phyloP scores from a whole-genome alignment of 2,329 filamentous ascomycete genomes.

The Zymoseptoria crescenta region DNA sequence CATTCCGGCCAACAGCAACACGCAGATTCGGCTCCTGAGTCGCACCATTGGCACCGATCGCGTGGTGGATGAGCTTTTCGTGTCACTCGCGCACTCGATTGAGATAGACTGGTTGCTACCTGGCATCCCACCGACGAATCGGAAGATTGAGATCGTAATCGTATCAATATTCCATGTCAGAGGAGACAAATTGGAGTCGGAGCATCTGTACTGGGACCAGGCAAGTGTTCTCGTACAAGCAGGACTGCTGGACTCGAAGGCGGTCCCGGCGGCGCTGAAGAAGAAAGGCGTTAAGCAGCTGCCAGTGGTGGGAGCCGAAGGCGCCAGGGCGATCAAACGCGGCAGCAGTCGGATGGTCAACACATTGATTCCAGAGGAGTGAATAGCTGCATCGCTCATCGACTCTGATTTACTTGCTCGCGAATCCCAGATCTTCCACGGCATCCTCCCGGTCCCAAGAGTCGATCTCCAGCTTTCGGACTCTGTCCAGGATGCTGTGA shows the following conservation, averaged over 20 bases:
- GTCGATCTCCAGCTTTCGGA: conserved; percentile 57
- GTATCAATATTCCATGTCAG: conserved; percentile 50
- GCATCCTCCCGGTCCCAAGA: conserved; percentile 69
- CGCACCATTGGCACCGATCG: conserved; percentile 52
- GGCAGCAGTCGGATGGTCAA: conserved; percentile 38
- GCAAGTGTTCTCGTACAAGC: conserved; percentile 49
- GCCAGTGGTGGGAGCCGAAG: conserved; percentile 40
- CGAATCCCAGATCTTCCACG: conserved; percentile 44
- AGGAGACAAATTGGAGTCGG: conserved; percentile 47
- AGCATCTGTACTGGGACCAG: conserved; percentile 57
- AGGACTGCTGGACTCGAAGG: conserved; percentile 50
- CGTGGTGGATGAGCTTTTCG: conserved; percentile 53
- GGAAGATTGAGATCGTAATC: conserved; percentile 47
- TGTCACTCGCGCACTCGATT: conserved; percentile 50
- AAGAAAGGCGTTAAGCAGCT: conserved; percentile 39
- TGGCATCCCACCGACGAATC: conserved; percentile 48
- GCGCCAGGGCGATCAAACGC: conserved; percentile 40
- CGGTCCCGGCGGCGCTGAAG: conserved; percentile 41
- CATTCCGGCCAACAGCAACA: conserved; percentile 39
- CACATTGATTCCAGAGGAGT: conserved; percentile 36
- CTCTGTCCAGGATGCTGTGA: conserved; percentile 47
- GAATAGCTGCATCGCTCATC: background rate
- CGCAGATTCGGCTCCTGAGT: conserved; percentile 48
- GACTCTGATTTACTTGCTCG: conserved; percentile 3
- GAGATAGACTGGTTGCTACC: conserved; percentile 54